These are phyloP conservation scores for Botrytis elliptica DNA, from an alignment of 2,329 filamentous ascomycete species.

Conservation along the genomic window DNA sequence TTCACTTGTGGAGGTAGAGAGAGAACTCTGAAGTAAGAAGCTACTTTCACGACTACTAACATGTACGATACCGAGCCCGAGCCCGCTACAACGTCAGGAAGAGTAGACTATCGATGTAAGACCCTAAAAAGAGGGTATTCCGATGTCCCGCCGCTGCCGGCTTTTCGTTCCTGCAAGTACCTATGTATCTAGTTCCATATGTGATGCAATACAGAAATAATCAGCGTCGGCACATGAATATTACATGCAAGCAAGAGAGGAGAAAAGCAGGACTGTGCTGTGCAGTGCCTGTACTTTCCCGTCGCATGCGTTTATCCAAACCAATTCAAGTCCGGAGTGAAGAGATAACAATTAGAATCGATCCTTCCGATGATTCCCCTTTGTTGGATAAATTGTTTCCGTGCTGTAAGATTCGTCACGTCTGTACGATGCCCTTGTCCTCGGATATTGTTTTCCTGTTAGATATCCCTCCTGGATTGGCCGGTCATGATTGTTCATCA, in stretches of 20 bases:
- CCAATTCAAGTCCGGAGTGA: background rate
- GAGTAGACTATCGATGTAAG: slow-evolving; percentile 7
- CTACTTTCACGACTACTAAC: slow-evolving; percentile 7
- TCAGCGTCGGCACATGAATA: slow-evolving; percentile 5
- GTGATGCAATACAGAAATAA: slow-evolving; percentile 16
- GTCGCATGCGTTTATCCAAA: slow-evolving; percentile 19
- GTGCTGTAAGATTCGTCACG: background rate
- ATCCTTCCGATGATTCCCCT: background rate
- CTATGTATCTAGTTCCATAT: slow-evolving; percentile 9
- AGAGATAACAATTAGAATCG: background rate
- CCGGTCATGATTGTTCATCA: background rate
- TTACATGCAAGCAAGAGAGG: slow-evolving; percentile 17
- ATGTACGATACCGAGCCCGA: slow-evolving; percentile 11
- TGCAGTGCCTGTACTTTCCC: slow-evolving; percentile 19
- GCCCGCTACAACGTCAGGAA: background rate
- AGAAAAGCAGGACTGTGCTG: slow-evolving; percentile 2
- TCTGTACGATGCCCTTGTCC: background rate
- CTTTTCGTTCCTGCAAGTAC: background rate
- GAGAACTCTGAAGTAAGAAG: background rate
- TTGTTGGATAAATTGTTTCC: slow-evolving; percentile 11
- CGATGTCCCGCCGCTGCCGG: slow-evolving; percentile 9
- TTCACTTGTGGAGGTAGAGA: background rate
- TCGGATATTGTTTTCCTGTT: background rate
- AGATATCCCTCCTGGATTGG: background rate
- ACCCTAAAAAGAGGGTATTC: slow-evolving; percentile 10